Base-by-base conservation (phyloP, 2,329 filamentous ascomycete species). In the Ceratocystis variospora region DNA sequence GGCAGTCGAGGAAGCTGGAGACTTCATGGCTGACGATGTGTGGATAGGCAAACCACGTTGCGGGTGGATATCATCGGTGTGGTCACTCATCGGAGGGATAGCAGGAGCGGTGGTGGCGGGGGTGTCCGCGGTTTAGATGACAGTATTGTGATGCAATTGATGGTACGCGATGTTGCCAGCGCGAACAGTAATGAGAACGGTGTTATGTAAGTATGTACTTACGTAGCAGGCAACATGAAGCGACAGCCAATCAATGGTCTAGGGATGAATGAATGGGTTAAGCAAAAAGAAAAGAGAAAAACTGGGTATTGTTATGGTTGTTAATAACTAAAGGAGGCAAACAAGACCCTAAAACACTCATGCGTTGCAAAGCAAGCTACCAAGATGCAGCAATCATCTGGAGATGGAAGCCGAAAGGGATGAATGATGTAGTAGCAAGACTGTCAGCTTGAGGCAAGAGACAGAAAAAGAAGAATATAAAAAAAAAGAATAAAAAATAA, bases 41-140 rank as follows among this genome's bases (percentile, higher is more conserved):
- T 59, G 55, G 25, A 59, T 59, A n/a, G 55, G 55, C 55, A 59
- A 37, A 37, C 55, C 55, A 37, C 55, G 55, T 37, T 59, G 55
- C 55, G 41, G 61, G 61, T 33, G 44, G 12, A 62, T 22, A 31
- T 25, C 15, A 31, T 59, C 55, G 55, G 55, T 37, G 33, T 37
- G 55, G 55, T 37, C 55, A 17, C 55, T 59, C 55, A 59, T 59
- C 55, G 55, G 17, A n/a, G 5, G 25, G 28, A 17, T 8, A 59
- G 12, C 12, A n/a, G 53, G 22, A 6, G n/a, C 31, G 17, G 31
- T 37, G n/a, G n/a, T 19, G 28, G 33, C 33, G n/a, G 28, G n/a
- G 28, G 12, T 59, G 12, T 28, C 33, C 55, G 55, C 55, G 28
- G 33, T 59, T n/a, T 15, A 25, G 31, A 59, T 59, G 22, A 4